A percentile compares a stretch with the other conserved stretches of the same genome.
These are phyloP conservation scores for Graphiopsis chlorocephala DNA, from an alignment of 2,329 filamentous ascomycete genomes.

Conservation along the genomic window DNA sequence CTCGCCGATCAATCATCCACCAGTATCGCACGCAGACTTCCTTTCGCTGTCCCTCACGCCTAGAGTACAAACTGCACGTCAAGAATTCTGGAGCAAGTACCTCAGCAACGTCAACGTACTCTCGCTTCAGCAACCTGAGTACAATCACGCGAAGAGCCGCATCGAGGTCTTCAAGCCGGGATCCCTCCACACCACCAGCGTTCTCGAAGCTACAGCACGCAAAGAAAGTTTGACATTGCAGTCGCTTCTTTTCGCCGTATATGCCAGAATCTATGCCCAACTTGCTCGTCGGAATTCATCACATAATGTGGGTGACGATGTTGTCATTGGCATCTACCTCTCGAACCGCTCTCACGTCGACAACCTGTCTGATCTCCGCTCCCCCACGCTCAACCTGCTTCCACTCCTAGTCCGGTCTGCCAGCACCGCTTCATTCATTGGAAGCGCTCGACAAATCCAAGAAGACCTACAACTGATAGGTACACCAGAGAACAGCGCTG, in stretches of 20 bases:
- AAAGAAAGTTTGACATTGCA: conserved; percentile 65
- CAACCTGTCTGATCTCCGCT: conserved; percentile 51
- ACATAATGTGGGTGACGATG: conserved; percentile 32
- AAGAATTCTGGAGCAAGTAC: conserved; percentile 53
- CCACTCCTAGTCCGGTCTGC: conserved; percentile 60
- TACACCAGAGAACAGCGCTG: conserved; percentile 52
- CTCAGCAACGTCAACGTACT: conserved; percentile 32
- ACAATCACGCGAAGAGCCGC: conserved; percentile 25
- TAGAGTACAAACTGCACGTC: conserved; percentile 24
- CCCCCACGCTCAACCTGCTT: conserved; percentile 76
- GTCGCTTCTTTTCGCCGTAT: conserved; percentile 70
- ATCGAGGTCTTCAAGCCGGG: conserved; percentile 50
- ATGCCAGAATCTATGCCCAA: conserved; percentile 53
- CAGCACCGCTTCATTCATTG: conserved; percentile 38
- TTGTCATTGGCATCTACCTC: conserved; percentile 77
- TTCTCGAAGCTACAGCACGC: conserved; percentile 46
- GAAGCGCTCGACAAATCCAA: conserved; percentile 63
- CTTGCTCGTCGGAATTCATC: conserved; percentile 21
- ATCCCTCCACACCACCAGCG: conserved; percentile 42
- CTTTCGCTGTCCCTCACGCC: conserved; percentile 35
- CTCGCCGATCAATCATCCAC: background rate
- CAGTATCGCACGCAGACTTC: conserved; percentile 40
- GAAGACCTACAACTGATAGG: conserved; percentile 63
- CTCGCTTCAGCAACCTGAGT: conserved; percentile 20
- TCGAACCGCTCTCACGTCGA: conserved; percentile 66